Evolutionary conservation across 768 basidiomycete genomes (phyloP).

Genomic region (Pleurotus pulmonarius): DNA sequence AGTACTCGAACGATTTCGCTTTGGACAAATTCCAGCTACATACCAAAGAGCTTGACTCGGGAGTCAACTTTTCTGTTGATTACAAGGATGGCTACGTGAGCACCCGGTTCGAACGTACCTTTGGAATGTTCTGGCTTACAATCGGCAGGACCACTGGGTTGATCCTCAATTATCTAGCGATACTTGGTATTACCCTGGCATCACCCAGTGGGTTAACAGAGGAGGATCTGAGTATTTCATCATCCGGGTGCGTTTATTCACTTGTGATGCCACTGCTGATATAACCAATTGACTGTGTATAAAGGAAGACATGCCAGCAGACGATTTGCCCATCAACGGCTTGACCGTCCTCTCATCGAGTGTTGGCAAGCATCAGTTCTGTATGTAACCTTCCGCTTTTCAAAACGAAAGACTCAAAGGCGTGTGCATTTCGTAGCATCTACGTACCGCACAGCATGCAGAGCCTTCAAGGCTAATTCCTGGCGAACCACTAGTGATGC

Average conservation of each 20-base stretch:
- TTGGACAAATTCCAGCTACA: neutral
- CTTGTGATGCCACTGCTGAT: neutral
- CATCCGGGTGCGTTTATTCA: neutral
- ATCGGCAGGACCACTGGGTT: neutral
- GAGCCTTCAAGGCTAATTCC: neutral
- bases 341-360: slow-evolving; percentile 1
- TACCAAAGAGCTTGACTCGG: neutral
- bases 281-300: neutral
- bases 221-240: neutral
- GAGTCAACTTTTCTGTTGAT: neutral
- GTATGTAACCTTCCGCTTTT: neutral
- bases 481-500: no score
- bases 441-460: neutral
- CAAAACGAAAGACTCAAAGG: neutral
- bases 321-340: neutral
- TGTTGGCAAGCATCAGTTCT: neutral
- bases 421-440: neutral
- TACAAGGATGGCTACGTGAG: neutral
- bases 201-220: neutral
- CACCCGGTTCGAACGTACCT: neutral
- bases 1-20: neutral
- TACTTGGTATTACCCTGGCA: neutral
- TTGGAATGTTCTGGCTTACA: neutral
- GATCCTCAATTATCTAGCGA: neutral
- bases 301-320: neutral